Evolutionary conservation across 352 stramenopile genomes (phyloP).

Genomic region (Pythium utonaiense): DNA sequence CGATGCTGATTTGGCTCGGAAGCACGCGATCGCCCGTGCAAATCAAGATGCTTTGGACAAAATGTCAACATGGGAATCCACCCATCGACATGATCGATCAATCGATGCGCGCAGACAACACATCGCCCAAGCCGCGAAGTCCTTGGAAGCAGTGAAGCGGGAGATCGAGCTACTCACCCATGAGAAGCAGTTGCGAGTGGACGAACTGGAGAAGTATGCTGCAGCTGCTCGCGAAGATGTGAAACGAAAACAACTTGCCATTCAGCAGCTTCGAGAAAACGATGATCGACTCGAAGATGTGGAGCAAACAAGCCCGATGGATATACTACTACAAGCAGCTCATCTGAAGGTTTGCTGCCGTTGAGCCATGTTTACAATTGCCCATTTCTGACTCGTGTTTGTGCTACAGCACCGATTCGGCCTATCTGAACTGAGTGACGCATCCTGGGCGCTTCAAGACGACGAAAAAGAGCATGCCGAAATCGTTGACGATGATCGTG

Average conservation of each 20-base stretch:
- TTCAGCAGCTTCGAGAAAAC: constrained; percentile 37
- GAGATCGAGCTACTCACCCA: constrained; percentile 1
- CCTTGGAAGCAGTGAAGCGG: background rate
- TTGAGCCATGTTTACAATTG: too few species aligned
- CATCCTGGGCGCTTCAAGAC: constrained; percentile 16
- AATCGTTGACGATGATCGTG: constrained; percentile 12
- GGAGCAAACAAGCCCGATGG: constrained; percentile 35
- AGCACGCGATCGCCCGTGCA: constrained; percentile 29
- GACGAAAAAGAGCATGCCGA: constrained; percentile 16
- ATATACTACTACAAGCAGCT: constrained; percentile 38
- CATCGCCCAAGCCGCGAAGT: background rate
- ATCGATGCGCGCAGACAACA: constrained; percentile 1
- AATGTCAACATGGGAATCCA: constrained; percentile 40
- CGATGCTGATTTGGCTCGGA: constrained; percentile 21
- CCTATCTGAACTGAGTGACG: constrained; percentile 13
- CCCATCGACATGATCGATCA: too few species aligned
- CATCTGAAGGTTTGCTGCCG: constrained; percentile 78
- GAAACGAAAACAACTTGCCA: constrained; percentile 31
- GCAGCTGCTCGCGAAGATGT: constrained; percentile 28
- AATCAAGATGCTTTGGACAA: constrained; percentile 36
- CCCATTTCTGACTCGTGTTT: background rate
- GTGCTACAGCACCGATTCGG: constrained; percentile 8
- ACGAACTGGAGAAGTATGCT: background rate
- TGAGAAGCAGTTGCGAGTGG: background rate
- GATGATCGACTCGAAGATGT: constrained; percentile 12